phyloP scores from a whole-genome alignment of 768 basidiomycete genomes.

The Mycena albidolilacea region DNA sequence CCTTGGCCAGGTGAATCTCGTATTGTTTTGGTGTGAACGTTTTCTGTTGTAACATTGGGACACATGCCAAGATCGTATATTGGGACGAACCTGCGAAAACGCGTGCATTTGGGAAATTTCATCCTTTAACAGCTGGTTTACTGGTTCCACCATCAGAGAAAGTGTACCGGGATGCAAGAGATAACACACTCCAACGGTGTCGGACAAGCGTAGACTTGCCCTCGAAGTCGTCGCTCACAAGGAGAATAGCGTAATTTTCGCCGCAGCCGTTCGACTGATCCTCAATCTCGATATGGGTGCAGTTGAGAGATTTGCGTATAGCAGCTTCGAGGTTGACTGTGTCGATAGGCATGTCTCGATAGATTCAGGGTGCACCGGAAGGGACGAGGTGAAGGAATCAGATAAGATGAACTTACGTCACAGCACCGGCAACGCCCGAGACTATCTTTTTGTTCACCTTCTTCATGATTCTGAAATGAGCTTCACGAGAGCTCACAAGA shows the following conservation, averaged over 20 bases:
- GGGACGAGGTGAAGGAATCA: constrained; percentile 6
- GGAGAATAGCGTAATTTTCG: constrained; percentile 78
- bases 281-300: constrained; percentile 79
- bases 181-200: constrained; percentile 74
- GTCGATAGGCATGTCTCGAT: constrained; percentile 71
- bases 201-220: constrained; percentile 85
- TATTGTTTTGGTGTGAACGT: constrained; percentile 81
- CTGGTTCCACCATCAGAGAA: constrained; percentile 53
- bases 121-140: constrained; percentile 82
- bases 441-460: no score
- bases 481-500: no score
- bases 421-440: no score
- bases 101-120: constrained; percentile 89
- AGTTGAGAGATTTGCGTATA: constrained; percentile 74
- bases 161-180: neutral
- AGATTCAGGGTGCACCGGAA: neutral
- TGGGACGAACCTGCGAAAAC: constrained; percentile 81
- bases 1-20: constrained; percentile 61
- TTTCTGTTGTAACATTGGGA: constrained; percentile 62
- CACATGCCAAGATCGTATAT: neutral
- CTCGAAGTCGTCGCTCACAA: constrained; percentile 87
- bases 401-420: constrained; percentile 24
- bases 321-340: constrained; percentile 69
- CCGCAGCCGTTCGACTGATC: constrained; percentile 89
- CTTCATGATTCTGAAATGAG: no score